Conservation (phyloP, 2,329 filamentous ascomycete genomes). For the Calonectria pteridis region DNA sequence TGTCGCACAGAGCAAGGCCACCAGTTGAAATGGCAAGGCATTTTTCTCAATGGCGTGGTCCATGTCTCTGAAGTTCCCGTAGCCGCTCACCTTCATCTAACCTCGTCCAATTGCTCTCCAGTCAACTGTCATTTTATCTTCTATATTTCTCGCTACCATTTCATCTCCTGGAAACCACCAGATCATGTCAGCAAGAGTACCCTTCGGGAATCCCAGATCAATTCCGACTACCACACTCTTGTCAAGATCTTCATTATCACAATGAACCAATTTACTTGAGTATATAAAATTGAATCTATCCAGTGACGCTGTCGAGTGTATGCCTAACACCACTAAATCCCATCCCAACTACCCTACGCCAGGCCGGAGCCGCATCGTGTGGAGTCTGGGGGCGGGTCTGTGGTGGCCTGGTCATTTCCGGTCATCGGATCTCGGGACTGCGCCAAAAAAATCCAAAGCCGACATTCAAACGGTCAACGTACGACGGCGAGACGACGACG, state of each 20-base stretch:
- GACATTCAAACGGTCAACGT: not conserved
- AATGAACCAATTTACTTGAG: not conserved
- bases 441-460: conserved; percentile 2
- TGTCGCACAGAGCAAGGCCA: not conserved
- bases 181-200: not conserved
- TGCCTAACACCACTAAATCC: not conserved
- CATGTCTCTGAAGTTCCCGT: not conserved
- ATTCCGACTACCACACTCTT: not conserved
- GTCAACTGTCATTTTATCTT: not conserved
- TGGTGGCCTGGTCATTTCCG: not conserved
- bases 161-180: not conserved
- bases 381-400: not conserved
- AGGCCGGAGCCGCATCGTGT: not conserved
- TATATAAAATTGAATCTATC: not conserved
- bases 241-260: not conserved
- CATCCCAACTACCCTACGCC: not conserved
- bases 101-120: not conserved
- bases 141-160: not conserved
- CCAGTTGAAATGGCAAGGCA: not conserved
- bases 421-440: not conserved
- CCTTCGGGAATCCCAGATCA: not conserved
- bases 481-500: not conserved
- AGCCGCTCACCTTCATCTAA: not conserved
- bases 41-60: not conserved
- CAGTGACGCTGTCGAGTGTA: not conserved